Base-by-base conservation (phyloP, 2,329 filamentous ascomycete genomes). In the Westerdykella ornata region DNA sequence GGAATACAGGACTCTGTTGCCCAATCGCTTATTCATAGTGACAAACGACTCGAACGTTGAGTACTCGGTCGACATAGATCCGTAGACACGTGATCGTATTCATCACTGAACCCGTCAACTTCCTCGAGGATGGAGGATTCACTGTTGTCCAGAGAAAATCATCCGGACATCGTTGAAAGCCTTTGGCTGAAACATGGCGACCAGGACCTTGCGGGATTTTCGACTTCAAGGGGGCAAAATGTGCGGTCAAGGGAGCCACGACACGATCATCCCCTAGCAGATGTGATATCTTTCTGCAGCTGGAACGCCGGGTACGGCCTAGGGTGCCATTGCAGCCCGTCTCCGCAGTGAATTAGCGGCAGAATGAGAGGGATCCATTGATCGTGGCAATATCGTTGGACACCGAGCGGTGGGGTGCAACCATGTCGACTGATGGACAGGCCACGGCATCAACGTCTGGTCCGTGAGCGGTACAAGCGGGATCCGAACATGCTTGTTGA, bases 321-420 rank as follows among this genome's bases (percentile, higher is more conserved):
- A 67, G 60, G 65, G 66, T 68, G 58, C 63, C 66, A 68, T 68
- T 65, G 63, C 65, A 68, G 60, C 62, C 52, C 56, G 60, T 63
- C 58, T 63, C 54, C 60, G 59, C 60, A 61, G 57, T 59, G 53
- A 53, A 63, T 58, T 70, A 69, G 67, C 65, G 67, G 62, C 62
- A 62, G 56, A 63, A 63, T 51, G 63, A 63, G 50, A 59, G 62
- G 60, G 57, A 62, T 62, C 63, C 63, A 62, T 59, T 53, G 61
- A 70, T 69, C 64, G 68, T 65, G 57, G 64, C 63, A 47, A 63
- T 62, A 59, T 66, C 52, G 70, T 72, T 72, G 69, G 69, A 63
- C 55, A 52, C 47, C 44, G 49, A 43, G 41, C 47, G 56, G 66
- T 66, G 66, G 65, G 63, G 66, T 66, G 53, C 53, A 54, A 67